Conservation (phyloP, 2,329 filamentous ascomycete species). For the Monilinia vaccinii-corymbosi region DNA sequence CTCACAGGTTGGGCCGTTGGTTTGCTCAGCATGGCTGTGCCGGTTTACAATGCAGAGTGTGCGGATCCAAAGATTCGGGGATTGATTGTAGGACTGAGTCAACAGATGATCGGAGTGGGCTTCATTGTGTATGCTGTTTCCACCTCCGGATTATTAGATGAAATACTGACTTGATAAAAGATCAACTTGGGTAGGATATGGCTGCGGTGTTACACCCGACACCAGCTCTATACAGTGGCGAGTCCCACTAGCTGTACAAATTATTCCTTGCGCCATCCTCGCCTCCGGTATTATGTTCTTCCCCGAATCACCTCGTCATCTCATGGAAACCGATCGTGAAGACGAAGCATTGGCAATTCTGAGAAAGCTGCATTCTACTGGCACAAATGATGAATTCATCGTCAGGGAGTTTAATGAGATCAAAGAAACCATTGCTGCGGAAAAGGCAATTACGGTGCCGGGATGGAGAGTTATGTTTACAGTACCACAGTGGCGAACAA, state of each 20-base stretch:
- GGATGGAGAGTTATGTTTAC: conserved; percentile 50
- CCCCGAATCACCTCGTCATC: conserved; percentile 63
- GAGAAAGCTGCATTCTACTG: conserved; percentile 60
- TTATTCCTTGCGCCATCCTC: conserved; percentile 52
- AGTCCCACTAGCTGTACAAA: conserved; percentile 42
- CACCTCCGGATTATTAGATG: not conserved
- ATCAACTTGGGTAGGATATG: conserved; percentile 51
- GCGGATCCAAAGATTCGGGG: conserved; percentile 54
- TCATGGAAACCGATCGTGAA: conserved; percentile 60
- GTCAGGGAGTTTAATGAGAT: conserved; percentile 50
- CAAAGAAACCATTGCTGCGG: conserved; percentile 50
- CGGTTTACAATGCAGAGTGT: conserved; percentile 57
- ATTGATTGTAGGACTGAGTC: conserved; percentile 51
- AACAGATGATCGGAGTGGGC: conserved; percentile 58
- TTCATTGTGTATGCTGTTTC: conserved; percentile 28
- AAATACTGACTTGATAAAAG: conserved; percentile 27
- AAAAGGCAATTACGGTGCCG: conserved; percentile 43
- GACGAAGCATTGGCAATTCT: conserved; percentile 59
- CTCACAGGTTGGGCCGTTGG: conserved; percentile 51
- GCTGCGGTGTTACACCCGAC: conserved; percentile 22
- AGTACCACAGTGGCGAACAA: conserved; percentile 48
- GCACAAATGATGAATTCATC: conserved; percentile 50
- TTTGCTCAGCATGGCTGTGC: conserved; percentile 53
- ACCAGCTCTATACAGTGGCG: conserved; percentile 22
- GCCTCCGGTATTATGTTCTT: conserved; percentile 61